A percentile compares a stretch with the other conserved stretches of the same genome.
phyloP scores from a whole-genome alignment of 768 basidiomycete species.

The Imleria badia region DNA sequence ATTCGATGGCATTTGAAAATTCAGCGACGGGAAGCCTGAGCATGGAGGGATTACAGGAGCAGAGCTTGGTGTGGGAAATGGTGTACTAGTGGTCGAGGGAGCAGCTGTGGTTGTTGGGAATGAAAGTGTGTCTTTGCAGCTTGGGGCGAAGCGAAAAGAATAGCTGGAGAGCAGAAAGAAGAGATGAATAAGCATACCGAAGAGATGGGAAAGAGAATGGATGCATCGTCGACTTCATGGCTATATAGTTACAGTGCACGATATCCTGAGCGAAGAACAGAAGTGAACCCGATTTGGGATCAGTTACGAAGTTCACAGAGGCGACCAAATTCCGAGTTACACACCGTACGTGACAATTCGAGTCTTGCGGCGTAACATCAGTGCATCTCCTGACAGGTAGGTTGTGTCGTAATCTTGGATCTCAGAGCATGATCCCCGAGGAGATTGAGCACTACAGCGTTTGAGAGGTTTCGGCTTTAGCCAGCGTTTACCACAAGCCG shows the following conservation, averaged over 20 bases:
- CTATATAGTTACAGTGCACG: not conserved
- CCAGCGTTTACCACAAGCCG: constrained; percentile 97
- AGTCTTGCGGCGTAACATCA: no score
- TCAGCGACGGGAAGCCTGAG: constrained; percentile 34
- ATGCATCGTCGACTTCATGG: constrained; percentile 8
- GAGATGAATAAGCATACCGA: constrained; percentile 10
- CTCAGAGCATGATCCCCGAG: no score
- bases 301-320: no score
- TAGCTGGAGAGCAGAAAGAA: constrained; percentile 4
- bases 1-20: constrained; percentile 54
- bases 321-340: no score
- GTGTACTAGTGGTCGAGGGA: not conserved
- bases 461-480: constrained; percentile 86
- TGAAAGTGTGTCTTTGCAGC: not conserved
- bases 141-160: constrained; percentile 15
- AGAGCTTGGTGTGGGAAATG: not conserved
- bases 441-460: no score
- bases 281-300: no score
- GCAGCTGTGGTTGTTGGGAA: no score
- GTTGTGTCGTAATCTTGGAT: no score
- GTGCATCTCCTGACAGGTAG: no score
- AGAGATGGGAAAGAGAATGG: not conserved
- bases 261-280: no score
- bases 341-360: no score
- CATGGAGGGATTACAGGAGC: not conserved